Percentiles rank a stretch among this genome's conserved stretches.
phyloP scores from a whole-genome alignment of 2,329 filamentous ascomycete species.

The Fusarium ambrosium region DNA sequence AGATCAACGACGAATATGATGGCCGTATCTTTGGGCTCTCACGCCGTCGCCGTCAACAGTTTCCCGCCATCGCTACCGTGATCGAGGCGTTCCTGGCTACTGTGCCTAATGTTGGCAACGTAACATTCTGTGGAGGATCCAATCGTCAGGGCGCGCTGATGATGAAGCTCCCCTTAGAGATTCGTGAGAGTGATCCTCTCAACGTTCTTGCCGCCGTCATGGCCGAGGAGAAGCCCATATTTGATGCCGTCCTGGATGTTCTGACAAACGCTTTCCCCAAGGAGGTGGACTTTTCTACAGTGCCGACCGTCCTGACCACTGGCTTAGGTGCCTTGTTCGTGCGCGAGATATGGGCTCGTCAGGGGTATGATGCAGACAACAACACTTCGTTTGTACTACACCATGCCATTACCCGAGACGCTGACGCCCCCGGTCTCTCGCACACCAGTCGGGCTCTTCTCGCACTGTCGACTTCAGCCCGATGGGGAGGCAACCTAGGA shows the following conservation, averaged over 20 bases:
- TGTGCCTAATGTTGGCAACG: slow-evolving; percentile 77
- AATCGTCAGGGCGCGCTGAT: slow-evolving; percentile 88
- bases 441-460: slow-evolving; percentile 80
- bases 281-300: slow-evolving; percentile 50
- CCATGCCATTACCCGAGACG: slow-evolving; percentile 75
- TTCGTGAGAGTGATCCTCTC: slow-evolving; percentile 77
- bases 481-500: slow-evolving; percentile 77
- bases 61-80: slow-evolving; percentile 85
- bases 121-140: slow-evolving; percentile 89
- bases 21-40: slow-evolving; percentile 82
- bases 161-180: slow-evolving; percentile 71
- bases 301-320: slow-evolving; percentile 59
- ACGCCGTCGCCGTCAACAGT: slow-evolving; percentile 81
- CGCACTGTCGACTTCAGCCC: slow-evolving; percentile 77
- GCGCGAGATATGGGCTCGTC: slow-evolving; percentile 64
- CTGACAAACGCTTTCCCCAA: slow-evolving; percentile 60
- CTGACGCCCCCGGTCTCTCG: slow-evolving; percentile 79
- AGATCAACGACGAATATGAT: slow-evolving; percentile 62
- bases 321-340: slow-evolving; percentile 62
- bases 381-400: slow-evolving; percentile 80
- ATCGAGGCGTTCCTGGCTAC: slow-evolving; percentile 80
- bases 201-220: slow-evolving; percentile 50
- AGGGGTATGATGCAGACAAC: slow-evolving; percentile 62
- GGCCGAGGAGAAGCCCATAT: slow-evolving; percentile 45
- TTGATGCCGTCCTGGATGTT: slow-evolving; percentile 55